phyloP scores from a whole-genome alignment of 2,329 filamentous ascomycete species.

The Gyromitra esculenta region DNA sequence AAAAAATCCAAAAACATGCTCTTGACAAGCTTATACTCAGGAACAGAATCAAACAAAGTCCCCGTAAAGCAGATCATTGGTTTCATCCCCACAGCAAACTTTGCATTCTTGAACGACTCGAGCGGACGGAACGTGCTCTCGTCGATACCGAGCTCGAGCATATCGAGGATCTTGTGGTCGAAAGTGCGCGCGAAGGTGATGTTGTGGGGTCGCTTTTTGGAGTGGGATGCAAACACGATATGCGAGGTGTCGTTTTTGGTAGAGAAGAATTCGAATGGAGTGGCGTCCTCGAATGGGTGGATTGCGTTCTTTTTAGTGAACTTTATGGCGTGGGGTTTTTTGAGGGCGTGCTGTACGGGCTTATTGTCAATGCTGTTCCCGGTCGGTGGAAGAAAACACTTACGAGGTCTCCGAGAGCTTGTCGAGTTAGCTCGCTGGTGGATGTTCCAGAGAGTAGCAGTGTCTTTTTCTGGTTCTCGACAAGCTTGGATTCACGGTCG shows the following conservation, averaged over 20 bases:
- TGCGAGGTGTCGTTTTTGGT: constrained; percentile 94
- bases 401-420: constrained; percentile 80
- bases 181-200: constrained; percentile 86
- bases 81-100: constrained; percentile 81
- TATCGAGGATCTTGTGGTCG: constrained; percentile 87
- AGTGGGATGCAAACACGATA: constrained; percentile 82
- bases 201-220: constrained; percentile 94
- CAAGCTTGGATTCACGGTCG: constrained; percentile 85
- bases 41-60: constrained; percentile 83
- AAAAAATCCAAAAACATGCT: constrained; percentile 90
- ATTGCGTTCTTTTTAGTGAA: constrained; percentile 98
- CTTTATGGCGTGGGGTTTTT: constrained; percentile 83
- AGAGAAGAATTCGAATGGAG: constrained; percentile 91
- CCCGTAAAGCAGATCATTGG: constrained; percentile 93
- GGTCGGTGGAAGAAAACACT: background rate
- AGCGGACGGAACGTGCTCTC: constrained; percentile 75
- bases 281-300: constrained; percentile 90
- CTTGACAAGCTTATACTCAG: constrained; percentile 86
- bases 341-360: constrained; percentile 72
- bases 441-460: constrained; percentile 89
- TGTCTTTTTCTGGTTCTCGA: constrained; percentile 89
- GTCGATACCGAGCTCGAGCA: constrained; percentile 89
- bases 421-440: constrained; percentile 82
- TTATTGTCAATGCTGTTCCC: background rate
- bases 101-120: constrained; percentile 78